A percentile compares a stretch with the other conserved stretches of the same genome.
Evolutionary conservation across 108 stramenopile genomes (phyloP).

Genomic region (Cyclotella atomus): DNA sequence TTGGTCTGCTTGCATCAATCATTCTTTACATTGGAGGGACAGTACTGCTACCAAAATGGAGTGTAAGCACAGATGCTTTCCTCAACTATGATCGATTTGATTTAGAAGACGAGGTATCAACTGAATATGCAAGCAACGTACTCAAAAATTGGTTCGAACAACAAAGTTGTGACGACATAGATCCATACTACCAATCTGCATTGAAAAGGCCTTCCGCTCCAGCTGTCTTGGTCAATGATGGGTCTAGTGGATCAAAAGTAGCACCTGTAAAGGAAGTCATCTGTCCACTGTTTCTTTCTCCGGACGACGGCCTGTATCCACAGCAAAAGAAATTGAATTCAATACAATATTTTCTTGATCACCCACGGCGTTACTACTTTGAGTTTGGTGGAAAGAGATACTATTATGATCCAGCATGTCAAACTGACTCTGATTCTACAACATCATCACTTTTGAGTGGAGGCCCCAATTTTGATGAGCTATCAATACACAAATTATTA

Average conservation of each 20-base stretch:
- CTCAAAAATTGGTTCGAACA: constrained; percentile 18
- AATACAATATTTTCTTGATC: background rate
- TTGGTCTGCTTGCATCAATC: constrained; percentile 48
- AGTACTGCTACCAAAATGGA: constrained; percentile 63
- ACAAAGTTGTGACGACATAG: constrained; percentile 26
- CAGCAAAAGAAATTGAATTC: background rate
- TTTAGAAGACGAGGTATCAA: constrained; percentile 4
- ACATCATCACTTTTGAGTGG: constrained; percentile 36
- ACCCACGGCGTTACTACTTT: constrained; percentile 43
- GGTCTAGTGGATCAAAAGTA: background rate
- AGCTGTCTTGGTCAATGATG: constrained; percentile 32
- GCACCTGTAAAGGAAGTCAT: background rate
- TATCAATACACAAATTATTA: constrained; percentile 28
- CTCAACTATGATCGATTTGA: constrained; percentile 40
- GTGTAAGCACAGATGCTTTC: constrained; percentile 31
- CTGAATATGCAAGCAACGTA: background rate
- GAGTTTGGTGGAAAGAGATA: constrained; percentile 55
- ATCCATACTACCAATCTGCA: constrained; percentile 33
- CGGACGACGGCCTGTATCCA: too few relatives aligned
- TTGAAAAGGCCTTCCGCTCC: constrained; percentile 7
- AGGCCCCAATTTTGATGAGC: constrained; percentile 48
- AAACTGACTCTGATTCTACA: constrained; percentile 14
- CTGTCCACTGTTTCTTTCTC: constrained; percentile 27
- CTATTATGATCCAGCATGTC: constrained; percentile 48
- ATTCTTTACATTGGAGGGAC: constrained; percentile 41